These are phyloP conservation scores for Phenoliferia sp. DNA, from an alignment of 1,284 basidiomycete species.

Conservation along the genomic window DNA sequence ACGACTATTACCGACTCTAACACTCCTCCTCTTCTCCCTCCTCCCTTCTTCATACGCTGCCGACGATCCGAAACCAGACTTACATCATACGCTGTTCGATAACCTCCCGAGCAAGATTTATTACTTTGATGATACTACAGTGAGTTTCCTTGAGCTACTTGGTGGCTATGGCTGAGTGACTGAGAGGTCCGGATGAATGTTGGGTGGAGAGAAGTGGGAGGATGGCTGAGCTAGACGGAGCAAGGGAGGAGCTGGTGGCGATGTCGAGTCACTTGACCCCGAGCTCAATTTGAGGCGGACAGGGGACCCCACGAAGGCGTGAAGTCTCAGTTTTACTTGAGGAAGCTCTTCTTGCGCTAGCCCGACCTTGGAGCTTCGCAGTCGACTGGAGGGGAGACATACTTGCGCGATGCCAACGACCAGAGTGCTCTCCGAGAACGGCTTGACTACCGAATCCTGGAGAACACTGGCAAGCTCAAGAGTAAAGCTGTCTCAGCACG, in stretches of 20 bases:
- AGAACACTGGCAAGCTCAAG: no score
- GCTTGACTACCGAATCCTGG: no score
- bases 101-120: slow-evolving; percentile 77
- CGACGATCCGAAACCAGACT: slow-evolving; percentile 12
- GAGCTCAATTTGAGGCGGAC: not conserved
- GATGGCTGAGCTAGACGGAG: not conserved
- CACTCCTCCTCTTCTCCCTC: not conserved
- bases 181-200: not conserved
- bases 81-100: slow-evolving; percentile 40
- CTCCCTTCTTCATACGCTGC: not conserved
- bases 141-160: slow-evolving; percentile 42
- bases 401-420: no score
- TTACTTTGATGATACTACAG: slow-evolving; percentile 88
- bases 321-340: not conserved
- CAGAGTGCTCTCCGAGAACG: no score
- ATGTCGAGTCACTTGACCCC: not conserved
- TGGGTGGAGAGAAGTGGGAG: not conserved
- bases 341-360: no score
- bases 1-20: no score
- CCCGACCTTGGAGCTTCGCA: no score
- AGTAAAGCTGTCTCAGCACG: no score
- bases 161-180: not conserved
- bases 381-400: no score
- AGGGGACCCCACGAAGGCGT: no score
- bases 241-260: not conserved